phyloP scores from a whole-genome alignment of 2,329 filamentous ascomycete genomes.

The Penicillium sclerotigenum region DNA sequence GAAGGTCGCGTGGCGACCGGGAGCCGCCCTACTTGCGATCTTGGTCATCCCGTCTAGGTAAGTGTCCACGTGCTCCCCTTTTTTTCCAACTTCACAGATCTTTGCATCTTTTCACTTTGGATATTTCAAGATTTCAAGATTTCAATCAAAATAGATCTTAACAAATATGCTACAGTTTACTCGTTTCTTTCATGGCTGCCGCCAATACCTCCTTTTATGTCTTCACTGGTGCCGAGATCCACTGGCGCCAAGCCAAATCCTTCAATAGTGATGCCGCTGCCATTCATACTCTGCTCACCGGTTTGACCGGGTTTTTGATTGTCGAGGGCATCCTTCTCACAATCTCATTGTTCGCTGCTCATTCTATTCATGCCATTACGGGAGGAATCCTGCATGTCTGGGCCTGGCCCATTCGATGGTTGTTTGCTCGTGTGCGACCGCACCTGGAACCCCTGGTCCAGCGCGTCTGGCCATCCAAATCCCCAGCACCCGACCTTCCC shows the following conservation, averaged over 20 bases:
- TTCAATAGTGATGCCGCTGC: slow-evolving; percentile 35
- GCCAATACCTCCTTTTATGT: slow-evolving; percentile 36
- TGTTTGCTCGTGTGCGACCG: slow-evolving; percentile 13
- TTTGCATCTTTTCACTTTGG: no score
- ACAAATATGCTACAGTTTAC: slow-evolving; percentile 18
- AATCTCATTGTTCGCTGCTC: slow-evolving; percentile 25
- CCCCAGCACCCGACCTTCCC: slow-evolving; percentile 2
- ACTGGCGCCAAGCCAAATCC: slow-evolving; percentile 35
- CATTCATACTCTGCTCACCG: slow-evolving; percentile 32
- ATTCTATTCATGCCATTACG: slow-evolving; percentile 22
- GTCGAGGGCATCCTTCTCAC: slow-evolving; percentile 29
- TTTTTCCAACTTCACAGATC: background rate
- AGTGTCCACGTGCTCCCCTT: slow-evolving; percentile 4
- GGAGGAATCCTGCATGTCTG: slow-evolving; percentile 29
- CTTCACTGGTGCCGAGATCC: slow-evolving; percentile 36
- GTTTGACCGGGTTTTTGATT: slow-evolving; percentile 34
- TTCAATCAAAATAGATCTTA: no score
- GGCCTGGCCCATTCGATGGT: slow-evolving; percentile 21
- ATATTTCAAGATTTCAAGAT: no score
- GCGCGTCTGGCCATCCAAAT: slow-evolving; percentile 3
- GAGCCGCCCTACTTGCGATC: slow-evolving; percentile 20
- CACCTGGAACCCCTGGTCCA: slow-evolving; percentile 2
- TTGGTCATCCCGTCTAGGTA: slow-evolving; percentile 31
- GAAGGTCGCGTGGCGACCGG: slow-evolving; percentile 21
- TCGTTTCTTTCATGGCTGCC: slow-evolving; percentile 34